A percentile compares a stretch with the other conserved stretches of the same genome.
phyloP scores from a whole-genome alignment of 192 early-diverging fungal genomes.

The Martensiomyces pterosporus region DNA sequence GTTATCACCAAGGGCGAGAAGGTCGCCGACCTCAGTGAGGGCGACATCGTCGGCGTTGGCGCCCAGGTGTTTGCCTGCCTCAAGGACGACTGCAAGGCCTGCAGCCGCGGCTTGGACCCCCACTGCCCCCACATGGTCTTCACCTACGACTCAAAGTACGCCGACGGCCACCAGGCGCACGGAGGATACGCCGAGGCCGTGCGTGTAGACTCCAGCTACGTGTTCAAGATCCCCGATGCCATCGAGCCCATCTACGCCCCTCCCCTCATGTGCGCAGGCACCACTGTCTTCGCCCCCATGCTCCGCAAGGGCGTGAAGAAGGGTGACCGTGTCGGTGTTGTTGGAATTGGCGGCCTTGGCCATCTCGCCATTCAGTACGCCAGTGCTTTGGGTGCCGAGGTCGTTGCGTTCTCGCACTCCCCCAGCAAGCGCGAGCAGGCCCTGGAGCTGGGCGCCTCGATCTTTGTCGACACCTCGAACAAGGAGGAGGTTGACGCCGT shows the following conservation, averaged over 20 bases:
- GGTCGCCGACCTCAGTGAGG: slow-evolving; percentile 52
- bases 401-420: slow-evolving; percentile 57
- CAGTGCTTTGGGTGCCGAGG: slow-evolving; percentile 45
- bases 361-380: slow-evolving; percentile 70
- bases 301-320: slow-evolving; percentile 56
- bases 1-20: slow-evolving; percentile 57
- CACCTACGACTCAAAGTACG: slow-evolving; percentile 56
- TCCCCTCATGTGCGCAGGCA: slow-evolving; percentile 79
- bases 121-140: slow-evolving; percentile 45
- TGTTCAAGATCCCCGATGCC: slow-evolving; percentile 58
- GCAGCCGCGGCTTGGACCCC: slow-evolving; percentile 43
- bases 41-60: slow-evolving; percentile 66
- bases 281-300: slow-evolving; percentile 70
- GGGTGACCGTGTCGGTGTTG: slow-evolving; percentile 63
- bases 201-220: slow-evolving; percentile 54
- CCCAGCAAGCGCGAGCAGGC: slow-evolving; percentile 56
- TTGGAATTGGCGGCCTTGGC: slow-evolving; percentile 78
- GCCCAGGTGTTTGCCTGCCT: slow-evolving; percentile 60
- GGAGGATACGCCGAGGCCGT: slow-evolving; percentile 64
- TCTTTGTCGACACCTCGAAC: slow-evolving; percentile 44
- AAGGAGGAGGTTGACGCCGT: slow-evolving; percentile 20
- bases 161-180: slow-evolving; percentile 50
- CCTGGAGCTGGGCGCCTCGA: slow-evolving; percentile 53
- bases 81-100: slow-evolving; percentile 50
- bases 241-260: slow-evolving; percentile 58